Base-by-base conservation (phyloP, 2,329 filamentous ascomycete genomes). In the Sarocladium kiliense region DNA sequence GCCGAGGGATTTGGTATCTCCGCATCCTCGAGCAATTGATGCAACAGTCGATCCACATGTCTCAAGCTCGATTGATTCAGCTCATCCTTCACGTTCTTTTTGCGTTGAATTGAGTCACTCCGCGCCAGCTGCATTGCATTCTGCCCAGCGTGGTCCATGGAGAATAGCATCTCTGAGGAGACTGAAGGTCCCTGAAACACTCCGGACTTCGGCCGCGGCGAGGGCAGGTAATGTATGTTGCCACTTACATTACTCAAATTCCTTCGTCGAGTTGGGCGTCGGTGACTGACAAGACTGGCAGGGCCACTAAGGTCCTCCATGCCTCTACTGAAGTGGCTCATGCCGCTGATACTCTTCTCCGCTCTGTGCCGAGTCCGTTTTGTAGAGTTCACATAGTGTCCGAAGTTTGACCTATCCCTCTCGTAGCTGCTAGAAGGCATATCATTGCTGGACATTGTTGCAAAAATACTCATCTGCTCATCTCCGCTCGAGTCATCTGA, bases 401-500 rank as follows among this genome's bases (percentile, higher is more conserved):
- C 84, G 59, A 96, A 84, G 2, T 82, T 87, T 36, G 84, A 74
- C 63, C 83, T 88, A 58, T 96, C 92, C 54, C 83, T 82, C 53
- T 96, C 91, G 25, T 82, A 80, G 58, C 82, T 88, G 18, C 84
- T 79, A 16, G 84, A 79, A 11, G 84, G 77, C 19, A 82, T 73
- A 56, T 86, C 85, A 47, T 81, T 80, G 56, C 80, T 84, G n/a
- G 91, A 77, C 74, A 87, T 80, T 6, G 82, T 85, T 1, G 88
- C 86, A 70, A 96, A 89, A 12, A 97, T 87, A 65, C 87, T 92
- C 71, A 92, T 87, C 63, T 95, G 89, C 61, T 99, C 92, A 63
- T 96, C 92, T 36, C 89, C 93, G 63, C 91, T 97, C 1, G 92
- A 96, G 49, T 89, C 91, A 67, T 99, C 94, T 6, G 94, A 99